Base-by-base conservation (phyloP, 306 rosid genomes). In the Senna tora region DNA sequence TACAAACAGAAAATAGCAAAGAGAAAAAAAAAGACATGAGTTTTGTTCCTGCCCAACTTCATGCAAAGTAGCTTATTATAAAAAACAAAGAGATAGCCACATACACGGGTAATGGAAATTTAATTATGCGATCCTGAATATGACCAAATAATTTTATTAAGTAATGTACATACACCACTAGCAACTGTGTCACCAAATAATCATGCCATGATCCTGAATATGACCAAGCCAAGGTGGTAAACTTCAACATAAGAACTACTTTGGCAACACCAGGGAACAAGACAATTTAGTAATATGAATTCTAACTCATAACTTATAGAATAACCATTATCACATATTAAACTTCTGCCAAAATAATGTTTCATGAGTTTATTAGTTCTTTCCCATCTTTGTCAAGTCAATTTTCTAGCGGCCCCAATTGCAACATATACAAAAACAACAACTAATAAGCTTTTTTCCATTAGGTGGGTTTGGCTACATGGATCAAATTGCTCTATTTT, bases 111-210 rank as follows among this genome's bases (percentile, higher is more conserved):
- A n/a, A n/a, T n/a, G n/a, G n/a, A n/a, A n/a, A n/a, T n/a, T n/a
- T n/a, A n/a, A n/a, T n/a, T n/a, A n/a, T n/a, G n/a, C 39, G n/a
- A n/a, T n/a, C n/a, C n/a, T n/a, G n/a, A n/a, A n/a, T n/a, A n/a
- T n/a, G n/a, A n/a, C n/a, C n/a, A n/a, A n/a, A n/a, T 57, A 57
- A 57, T 30, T 57, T 57, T 57, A 57, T 57, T 57, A 10, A 12
- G 16, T 30, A 14, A 30, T 15, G 9, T 12, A 13, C n/a, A 28
- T 5, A 56, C 4, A 10, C 19, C 5, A 56, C 62, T 28, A 56
- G 12, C 12, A 13, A 25, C 39, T 25, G n/a, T 28, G 0, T 12
- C 19, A 28, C 39, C 52, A 8, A 5, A 56, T 13, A 22, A 30
- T 56, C 62, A 56, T 30, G 39, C 15, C 42, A 57, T 6, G n/a